These are phyloP conservation scores for Aspergillus fischeri DNA, from an alignment of 2,329 filamentous ascomycete genomes.

Conservation along the genomic window DNA sequence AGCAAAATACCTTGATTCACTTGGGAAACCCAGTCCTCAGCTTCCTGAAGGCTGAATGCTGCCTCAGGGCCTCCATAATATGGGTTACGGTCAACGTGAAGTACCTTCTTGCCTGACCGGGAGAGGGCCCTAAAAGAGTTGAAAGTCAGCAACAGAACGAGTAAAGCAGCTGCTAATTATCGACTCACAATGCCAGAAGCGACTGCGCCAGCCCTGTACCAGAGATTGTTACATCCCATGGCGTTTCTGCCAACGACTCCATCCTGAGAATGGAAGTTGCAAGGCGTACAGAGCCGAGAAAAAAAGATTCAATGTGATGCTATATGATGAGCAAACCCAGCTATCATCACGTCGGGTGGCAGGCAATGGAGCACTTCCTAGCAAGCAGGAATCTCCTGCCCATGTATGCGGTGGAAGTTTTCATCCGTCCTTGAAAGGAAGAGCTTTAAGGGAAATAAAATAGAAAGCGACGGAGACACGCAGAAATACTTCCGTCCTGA, in stretches of 20 bases:
- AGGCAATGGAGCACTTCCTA: conserved; percentile 9
- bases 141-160: conserved; percentile 51
- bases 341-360: conserved; percentile 21
- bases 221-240: conserved; percentile 75
- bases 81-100: conserved; percentile 82
- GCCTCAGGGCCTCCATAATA: conserved; percentile 88
- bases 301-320: conserved; percentile 15
- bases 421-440: conserved; percentile 10
- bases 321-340: conserved; percentile 13
- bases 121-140: conserved; percentile 72
- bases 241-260: conserved; percentile 69
- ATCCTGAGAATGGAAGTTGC: conserved; percentile 41
- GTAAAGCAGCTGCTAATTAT: not conserved
- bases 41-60: conserved; percentile 78
- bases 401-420: conserved; percentile 15
- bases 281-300: conserved; percentile 13
- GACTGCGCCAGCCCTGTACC: conserved; percentile 76
- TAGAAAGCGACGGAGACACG: conserved; percentile 14
- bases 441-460: conserved; percentile 9
- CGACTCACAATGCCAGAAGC: conserved; percentile 67
- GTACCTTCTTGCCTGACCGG: conserved; percentile 82
- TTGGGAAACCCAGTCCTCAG: conserved; percentile 65
- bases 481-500: conserved; percentile 15
- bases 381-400: conserved; percentile 9
- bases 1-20: conserved; percentile 35